A percentile compares a stretch with the other conserved stretches of the same genome.
Conservation (phyloP, 805 yeast genomes). For the Starmerella stigmatis region DNA sequence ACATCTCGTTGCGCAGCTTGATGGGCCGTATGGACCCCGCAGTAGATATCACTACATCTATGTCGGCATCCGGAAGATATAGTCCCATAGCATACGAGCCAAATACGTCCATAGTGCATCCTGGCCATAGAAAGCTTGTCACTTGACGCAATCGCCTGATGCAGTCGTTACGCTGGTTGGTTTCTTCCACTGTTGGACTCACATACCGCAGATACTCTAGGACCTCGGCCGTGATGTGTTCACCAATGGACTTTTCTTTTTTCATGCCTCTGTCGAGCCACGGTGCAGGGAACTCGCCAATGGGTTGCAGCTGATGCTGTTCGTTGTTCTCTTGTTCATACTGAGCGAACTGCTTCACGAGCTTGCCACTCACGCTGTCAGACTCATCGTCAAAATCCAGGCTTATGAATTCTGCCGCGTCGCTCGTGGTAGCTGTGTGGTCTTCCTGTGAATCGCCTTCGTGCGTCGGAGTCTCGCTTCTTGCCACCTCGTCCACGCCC, state of each 20-base stretch:
- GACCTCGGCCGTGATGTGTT: conserved; percentile 80
- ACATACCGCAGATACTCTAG: conserved; percentile 74
- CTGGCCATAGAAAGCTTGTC: conserved; percentile 56
- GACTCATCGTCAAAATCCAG: not conserved
- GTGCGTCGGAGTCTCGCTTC: not conserved
- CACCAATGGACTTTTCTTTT: conserved; percentile 38
- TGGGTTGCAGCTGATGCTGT: conserved; percentile 1
- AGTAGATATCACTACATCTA: conserved; percentile 71
- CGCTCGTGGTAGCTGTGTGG: no score
- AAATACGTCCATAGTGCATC: conserved; percentile 70
- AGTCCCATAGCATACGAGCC: conserved; percentile 92
- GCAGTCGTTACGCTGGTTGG: conserved; percentile 52
- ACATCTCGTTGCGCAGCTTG: conserved; percentile 52
- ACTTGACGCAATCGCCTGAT: conserved; percentile 49
- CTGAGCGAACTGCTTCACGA: conserved; percentile 16
- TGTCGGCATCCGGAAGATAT: conserved; percentile 89
- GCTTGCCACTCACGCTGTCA: not conserved
- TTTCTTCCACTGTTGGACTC: conserved; percentile 72
- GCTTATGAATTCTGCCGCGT: conserved; percentile 5
- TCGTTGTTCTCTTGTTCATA: conserved; percentile 5
- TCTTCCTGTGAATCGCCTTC: not conserved
- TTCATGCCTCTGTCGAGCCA: conserved; percentile 8
- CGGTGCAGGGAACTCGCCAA: conserved; percentile 7
- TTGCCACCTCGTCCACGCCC: not conserved
- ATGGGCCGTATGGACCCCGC: conserved; percentile 33